Base-by-base conservation (phyloP, 23 red algal species). In the Agarophyton chilense region DNA sequence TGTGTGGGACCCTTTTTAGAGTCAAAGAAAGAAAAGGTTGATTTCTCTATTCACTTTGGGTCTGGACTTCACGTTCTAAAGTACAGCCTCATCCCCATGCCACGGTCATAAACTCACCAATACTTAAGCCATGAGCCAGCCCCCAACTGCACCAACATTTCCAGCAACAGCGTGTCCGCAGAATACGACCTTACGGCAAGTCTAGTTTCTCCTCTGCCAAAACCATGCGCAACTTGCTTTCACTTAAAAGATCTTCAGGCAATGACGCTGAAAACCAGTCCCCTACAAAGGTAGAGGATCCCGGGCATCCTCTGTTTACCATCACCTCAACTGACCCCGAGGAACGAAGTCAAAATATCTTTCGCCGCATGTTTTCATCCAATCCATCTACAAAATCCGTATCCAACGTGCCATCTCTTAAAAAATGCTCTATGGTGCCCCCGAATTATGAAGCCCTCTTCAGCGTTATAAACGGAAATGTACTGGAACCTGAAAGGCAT, bases 391-490 rank as follows among this genome's bases (percentile, higher is more conserved):
- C 36, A 21, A 43, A 25, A 14, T 45, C 68, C 1, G 18, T 19
- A 46, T 47, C 68, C 13, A 63, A 31, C 79, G 34, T 17, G 45
- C 22, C 38, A 50, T 2, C 19, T 29, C 31, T 39, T 14, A 32
- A 45, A 7, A 83, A 63, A 38, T 46, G 33, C 1, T 83, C 55
- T 44, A 60, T 86, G 58, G 64, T 68, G 31, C 82, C 82, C 1
- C 82, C 82, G 47, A 86, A 86, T 24, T 86, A 86, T 33, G 40
- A 54, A 32, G 35, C 26, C 7, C 46, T 71, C 22, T 86, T 86
- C 64, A 0, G 8, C 3, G 68, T 74, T 26, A 49, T 74, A 49
- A 21, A 43, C 47, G 1, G 18, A 4, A 18, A 47, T 10, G 43
- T 38, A 16, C 68, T 74, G 0, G 24, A 49, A 18, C 40, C 68